Evolutionary conservation across 2,329 filamentous ascomycete genomes (phyloP).

Genomic region (Neonectria neomacrospora): DNA sequence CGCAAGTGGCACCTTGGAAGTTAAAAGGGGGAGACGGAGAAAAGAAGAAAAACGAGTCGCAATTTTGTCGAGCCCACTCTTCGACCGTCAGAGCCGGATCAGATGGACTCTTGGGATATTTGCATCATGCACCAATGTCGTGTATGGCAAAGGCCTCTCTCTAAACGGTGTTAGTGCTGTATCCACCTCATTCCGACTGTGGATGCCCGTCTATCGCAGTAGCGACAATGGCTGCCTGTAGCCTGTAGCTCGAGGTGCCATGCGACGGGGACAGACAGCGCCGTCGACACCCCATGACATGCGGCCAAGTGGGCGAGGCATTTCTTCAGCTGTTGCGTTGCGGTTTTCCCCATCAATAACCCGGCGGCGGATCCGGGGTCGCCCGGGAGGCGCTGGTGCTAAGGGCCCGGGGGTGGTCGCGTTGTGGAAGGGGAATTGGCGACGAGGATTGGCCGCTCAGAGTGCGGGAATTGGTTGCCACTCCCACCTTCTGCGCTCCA

Average conservation of each 20-base stretch:
- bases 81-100: constrained; percentile 32
- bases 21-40: constrained; percentile 20
- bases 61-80: constrained; percentile 37
- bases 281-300: constrained; percentile 30
- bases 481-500: constrained; percentile 2
- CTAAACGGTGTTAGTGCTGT: constrained; percentile 3
- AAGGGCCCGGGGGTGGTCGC: constrained; percentile 24
- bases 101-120: constrained; percentile 33
- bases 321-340: constrained; percentile 42
- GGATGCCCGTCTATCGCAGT: constrained; percentile 4
- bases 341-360: constrained; percentile 40
- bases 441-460: constrained; percentile 29
- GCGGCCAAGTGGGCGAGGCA: constrained; percentile 43
- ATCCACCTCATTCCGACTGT: constrained; percentile 14
- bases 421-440: constrained; percentile 32
- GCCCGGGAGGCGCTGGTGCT: constrained; percentile 43
- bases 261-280: constrained; percentile 16
- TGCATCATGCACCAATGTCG: constrained; percentile 34
- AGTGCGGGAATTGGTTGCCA: constrained; percentile 41
- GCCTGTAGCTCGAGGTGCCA: neutral
- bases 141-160: constrained; percentile 28
- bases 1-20: no score
- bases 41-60: constrained; percentile 22
- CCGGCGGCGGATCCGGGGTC: constrained; percentile 45
- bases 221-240: neutral